Base-by-base conservation (phyloP, 768 basidiomycete genomes). In the Tylopilus subfusipes region DNA sequence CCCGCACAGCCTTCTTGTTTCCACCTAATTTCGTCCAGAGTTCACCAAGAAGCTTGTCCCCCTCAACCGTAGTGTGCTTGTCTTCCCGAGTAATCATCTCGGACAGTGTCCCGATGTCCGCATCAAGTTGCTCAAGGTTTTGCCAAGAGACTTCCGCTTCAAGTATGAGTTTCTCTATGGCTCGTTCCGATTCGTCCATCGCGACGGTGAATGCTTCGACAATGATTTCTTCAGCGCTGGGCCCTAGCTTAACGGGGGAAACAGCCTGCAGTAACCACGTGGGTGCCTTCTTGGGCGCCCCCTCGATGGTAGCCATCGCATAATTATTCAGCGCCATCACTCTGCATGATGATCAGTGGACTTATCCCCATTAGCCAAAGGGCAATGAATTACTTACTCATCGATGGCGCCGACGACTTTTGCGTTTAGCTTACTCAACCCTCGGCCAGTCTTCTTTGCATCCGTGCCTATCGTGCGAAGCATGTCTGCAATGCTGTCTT, bases 361-460 rank as follows among this genome's bases (percentile, higher is more conserved):
- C 22, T 42, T 24, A n/a, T 45, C 29, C 12, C 25, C 9, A 27
- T 22, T 3, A 14, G 21, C 10, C 51, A 27, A 43, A 38, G 38
- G 1, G 22, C 0, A 9, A 1, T 16, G 12, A n/a, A 29, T 1
- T 1, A 70, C 83, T 64, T 52, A 88, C 89, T 73, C 82, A 56
- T 92, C 90, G 2, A 91, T 84, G 0, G 87, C 81, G 31, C 88
- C 86, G 33, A 81, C 78, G n/a, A 90, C 79, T 62, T 78, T 86
- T 4, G 89, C 73, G 33, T 79, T 78, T 39, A 92, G 72, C 62
- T 72, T 83, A 61, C 83, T 82, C 52, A 92, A 65, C 29, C 82
- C 80, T 30, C 79, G 72, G 3, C 82, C 82, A 1, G 84, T 76
- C 55, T 71, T 78, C 70, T 80, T 83, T 1, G 89, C 86, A 59